phyloP scores from a whole-genome alignment of 371 early-diverging fungal species.

The Rhizopus stolonifer region DNA sequence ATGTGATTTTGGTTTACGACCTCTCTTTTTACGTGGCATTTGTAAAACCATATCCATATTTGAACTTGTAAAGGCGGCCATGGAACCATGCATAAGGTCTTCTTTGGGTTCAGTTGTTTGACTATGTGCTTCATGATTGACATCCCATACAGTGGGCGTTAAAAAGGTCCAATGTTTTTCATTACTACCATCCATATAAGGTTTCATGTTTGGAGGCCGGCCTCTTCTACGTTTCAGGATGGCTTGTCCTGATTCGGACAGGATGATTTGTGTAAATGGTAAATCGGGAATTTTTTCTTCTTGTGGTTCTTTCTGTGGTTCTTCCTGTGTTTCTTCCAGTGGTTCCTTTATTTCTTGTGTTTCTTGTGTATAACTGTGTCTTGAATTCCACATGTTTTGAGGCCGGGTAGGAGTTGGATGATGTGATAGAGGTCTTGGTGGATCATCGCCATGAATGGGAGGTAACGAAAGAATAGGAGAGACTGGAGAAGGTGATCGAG shows the following conservation, averaged over 20 bases:
- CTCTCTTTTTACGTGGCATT: constrained; percentile 48
- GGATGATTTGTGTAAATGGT: constrained; percentile 31
- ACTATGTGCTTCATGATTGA: constrained; percentile 12
- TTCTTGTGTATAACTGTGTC: background rate
- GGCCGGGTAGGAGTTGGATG: constrained; percentile 4
- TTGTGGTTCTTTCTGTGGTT: background rate
- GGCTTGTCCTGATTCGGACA: constrained; percentile 35
- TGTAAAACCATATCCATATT: constrained; percentile 40
- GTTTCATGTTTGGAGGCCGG: constrained; percentile 36
- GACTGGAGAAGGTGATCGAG: constrained; percentile 14
- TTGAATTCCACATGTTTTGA: background rate
- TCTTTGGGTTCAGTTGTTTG: background rate
- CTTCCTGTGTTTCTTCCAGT: no score
- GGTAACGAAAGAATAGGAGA: constrained; percentile 7
- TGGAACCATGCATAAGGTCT: constrained; percentile 22
- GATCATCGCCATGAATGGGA: constrained; percentile 29
- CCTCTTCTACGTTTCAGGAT: constrained; percentile 48
- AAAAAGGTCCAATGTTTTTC: constrained; percentile 46
- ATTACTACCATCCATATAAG: constrained; percentile 36
- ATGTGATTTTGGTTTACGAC: constrained; percentile 49
- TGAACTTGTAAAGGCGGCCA: constrained; percentile 45
- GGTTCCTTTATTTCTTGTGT: no score
- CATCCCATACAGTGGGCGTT: constrained; percentile 49
- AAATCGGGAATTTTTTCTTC: constrained; percentile 11
- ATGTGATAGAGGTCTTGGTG: constrained; percentile 17